A percentile compares a stretch with the other conserved stretches of the same genome.
phyloP scores from a whole-genome alignment of 345 rosid genomes.

The Aethionema arabicum region DNA sequence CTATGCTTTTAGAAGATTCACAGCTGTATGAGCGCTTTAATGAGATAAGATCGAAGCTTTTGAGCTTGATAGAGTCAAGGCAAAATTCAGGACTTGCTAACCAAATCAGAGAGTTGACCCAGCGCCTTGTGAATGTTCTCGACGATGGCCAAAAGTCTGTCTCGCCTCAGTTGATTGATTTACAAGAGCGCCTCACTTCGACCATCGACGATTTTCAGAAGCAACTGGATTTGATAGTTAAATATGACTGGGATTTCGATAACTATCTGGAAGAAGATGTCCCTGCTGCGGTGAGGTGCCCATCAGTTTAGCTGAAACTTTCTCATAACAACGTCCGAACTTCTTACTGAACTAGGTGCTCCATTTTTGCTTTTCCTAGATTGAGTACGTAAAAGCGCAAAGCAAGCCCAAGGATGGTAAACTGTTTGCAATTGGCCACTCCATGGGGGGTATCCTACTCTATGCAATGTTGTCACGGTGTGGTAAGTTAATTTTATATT shows the following conservation, averaged over 20 bases:
- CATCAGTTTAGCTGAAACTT: conserved; percentile 30
- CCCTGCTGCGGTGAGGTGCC: conserved; percentile 96
- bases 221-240: conserved; percentile 81
- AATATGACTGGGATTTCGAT: conserved; percentile 98
- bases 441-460: conserved; percentile 44
- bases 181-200: conserved; percentile 77
- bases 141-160: conserved; percentile 85
- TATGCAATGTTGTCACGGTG: conserved; percentile 44
- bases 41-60: conserved; percentile 70
- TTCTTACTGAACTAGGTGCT: conserved; percentile 20
- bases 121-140: conserved; percentile 64
- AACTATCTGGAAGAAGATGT: conserved; percentile 92
- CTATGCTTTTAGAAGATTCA: conserved; percentile 72
- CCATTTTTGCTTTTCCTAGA: conserved; percentile 38
- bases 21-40: conserved; percentile 63
- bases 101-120: conserved; percentile 73
- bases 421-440: conserved; percentile 83
- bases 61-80: conserved; percentile 68
- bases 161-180: conserved; percentile 76
- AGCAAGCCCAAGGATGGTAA: conserved; percentile 71
- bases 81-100: conserved; percentile 69
- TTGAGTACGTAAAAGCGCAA: conserved; percentile 40
- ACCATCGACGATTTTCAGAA: conserved; percentile 90
- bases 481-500: conserved; percentile 27
- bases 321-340: neutral